Evolutionary conservation across 495 filamentous ascomycete genomes (phyloP).

Genomic region (Penicillium salamii): DNA sequence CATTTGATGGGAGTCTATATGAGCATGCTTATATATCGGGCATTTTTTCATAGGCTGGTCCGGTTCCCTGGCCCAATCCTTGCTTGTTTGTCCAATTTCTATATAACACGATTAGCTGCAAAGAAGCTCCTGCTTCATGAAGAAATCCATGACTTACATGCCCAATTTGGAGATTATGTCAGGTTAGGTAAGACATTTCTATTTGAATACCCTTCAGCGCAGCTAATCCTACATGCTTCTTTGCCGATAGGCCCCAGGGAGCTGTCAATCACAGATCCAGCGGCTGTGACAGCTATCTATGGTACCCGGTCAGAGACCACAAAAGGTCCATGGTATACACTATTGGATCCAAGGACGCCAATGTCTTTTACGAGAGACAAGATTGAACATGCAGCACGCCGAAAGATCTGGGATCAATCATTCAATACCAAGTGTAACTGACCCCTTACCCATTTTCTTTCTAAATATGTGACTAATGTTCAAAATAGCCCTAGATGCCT

Average conservation of each 20-base stretch:
- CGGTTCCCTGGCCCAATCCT: constrained; percentile 39
- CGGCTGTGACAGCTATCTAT: constrained; percentile 30
- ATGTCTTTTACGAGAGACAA: constrained; percentile 38
- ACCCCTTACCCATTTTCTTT: background rate
- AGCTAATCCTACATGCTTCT: no score
- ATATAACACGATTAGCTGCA: constrained; percentile 11
- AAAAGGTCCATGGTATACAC: constrained; percentile 44
- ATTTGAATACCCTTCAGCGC: no score
- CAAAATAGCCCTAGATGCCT: constrained; percentile 27
- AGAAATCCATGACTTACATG: constrained; percentile 35
- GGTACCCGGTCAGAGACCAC: constrained; percentile 25
- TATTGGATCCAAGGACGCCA: constrained; percentile 24
- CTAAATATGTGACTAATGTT: background rate
- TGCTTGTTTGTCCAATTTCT: constrained; percentile 33
- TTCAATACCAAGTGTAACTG: constrained; percentile 33
- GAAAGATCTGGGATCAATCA: constrained; percentile 39
- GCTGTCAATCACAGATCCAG: constrained; percentile 38
- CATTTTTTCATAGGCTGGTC: constrained; percentile 30
- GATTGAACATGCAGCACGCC: constrained; percentile 29
- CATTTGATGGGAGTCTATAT: no score
- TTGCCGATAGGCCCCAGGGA: constrained; percentile 20
- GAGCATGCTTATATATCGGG: constrained; percentile 36
- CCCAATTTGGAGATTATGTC: constrained; percentile 46
- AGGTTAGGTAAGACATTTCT: constrained; percentile 28
- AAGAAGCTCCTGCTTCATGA: constrained; percentile 28